phyloP scores from a whole-genome alignment of 345 rosid genomes.

The Corymbia maculata region DNA sequence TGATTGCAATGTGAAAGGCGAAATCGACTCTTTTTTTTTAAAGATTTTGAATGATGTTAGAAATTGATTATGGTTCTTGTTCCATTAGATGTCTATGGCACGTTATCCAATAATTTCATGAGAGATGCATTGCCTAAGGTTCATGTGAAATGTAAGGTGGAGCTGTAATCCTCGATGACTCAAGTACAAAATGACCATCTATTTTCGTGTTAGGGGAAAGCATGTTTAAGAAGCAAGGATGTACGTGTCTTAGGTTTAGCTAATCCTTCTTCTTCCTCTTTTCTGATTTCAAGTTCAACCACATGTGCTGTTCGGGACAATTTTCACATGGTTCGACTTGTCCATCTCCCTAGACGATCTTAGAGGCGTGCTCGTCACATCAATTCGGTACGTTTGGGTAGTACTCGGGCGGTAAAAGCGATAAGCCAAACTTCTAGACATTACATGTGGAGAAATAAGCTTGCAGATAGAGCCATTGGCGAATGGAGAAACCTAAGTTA shows the following conservation, averaged over 20 bases:
- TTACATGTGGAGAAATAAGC: no score
- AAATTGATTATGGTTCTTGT: background rate
- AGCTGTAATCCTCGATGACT: background rate
- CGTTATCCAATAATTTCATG: background rate
- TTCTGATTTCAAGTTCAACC: background rate
- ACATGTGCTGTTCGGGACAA: background rate
- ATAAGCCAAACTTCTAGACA: background rate
- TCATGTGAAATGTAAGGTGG: background rate
- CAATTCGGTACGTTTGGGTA: accelerated
- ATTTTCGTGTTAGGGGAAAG: no score
- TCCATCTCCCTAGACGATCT: background rate
- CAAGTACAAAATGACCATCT: background rate
- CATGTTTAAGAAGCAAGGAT: background rate
- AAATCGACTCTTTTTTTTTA: no score
- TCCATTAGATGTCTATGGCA: background rate
- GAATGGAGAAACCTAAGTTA: no score
- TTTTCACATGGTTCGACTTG: no score
- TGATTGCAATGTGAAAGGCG: background rate
- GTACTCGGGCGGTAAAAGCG: background rate
- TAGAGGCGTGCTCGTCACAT: no score
- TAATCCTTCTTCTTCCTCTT: no score
- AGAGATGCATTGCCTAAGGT: background rate
- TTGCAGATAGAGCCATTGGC: accelerated
- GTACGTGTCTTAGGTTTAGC: background rate
- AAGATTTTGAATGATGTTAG: background rate